Base-by-base conservation (phyloP, 1,284 basidiomycete species). In the Ceratobasidium sp. region DNA sequence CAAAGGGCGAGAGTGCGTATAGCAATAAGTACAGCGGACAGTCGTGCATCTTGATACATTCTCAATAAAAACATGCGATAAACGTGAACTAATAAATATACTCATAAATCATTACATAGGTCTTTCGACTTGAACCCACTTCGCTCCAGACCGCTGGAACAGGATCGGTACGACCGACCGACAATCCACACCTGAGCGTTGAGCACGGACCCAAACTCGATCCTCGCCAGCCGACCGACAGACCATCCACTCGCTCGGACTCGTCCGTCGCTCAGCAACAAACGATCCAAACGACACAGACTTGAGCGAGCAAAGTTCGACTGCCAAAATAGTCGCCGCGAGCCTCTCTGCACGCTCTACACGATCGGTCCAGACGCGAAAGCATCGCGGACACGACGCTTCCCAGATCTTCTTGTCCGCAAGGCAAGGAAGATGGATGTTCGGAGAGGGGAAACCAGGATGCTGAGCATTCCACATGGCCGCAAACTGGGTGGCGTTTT, bases 231-330 rank as follows among this genome's bases (percentile, higher is more conserved):
- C 12, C n/a, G 1, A 4, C 6, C 64, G 65, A 14, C 53, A 26
- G 10, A 69, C 39, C 26, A 30, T 23, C 65, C 65, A 69, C n/a
- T 23, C 39, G 65, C 39, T 57, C 1, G 52, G 65, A 23, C 34
- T 18, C 4, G 39, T 57, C 10, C 65, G 52, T 16, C 41, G 10
- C 12, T 45, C 39, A 23, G 53, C 34, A 3, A 57, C 21, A 45
- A 69, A 69, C 5, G 52, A 43, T 2, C 50, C 65, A n/a, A 69
- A 69, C 21, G 65, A 69, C 0, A 69, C 45, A 36, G n/a, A 43
- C 14, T 52, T 3, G 2, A 57, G 41, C 2, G 48, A 43, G n/a
- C 18, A 14, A n/a, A 69, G 21, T 1, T 39, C 50, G 2, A 52
- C 52, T 5, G 65, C 65, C 10, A 69, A 30, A 5, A 69, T 36